Percentiles rank a stretch among this genome's conserved stretches.
phyloP scores from a whole-genome alignment of 768 basidiomycete genomes.

The Termitomyces sp. region DNA sequence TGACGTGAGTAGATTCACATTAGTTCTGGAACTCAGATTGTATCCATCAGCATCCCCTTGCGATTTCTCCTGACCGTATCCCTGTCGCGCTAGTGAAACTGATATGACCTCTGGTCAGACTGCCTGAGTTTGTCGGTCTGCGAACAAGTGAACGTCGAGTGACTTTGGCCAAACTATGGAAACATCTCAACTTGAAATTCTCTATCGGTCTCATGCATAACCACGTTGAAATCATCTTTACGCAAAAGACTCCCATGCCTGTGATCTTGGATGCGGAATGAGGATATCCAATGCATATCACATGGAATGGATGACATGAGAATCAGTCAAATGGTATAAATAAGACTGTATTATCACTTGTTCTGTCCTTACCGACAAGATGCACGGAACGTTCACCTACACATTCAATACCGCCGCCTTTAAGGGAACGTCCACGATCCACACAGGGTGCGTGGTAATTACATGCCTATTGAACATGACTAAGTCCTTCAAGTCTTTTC shows the following conservation, averaged over 20 bases:
- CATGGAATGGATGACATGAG: background rate
- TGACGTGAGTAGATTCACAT: no score
- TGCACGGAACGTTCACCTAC: slow-evolving; percentile 35
- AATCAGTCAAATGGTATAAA: background rate
- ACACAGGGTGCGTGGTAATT: slow-evolving; percentile 39
- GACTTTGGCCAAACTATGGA: background rate
- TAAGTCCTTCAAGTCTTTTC: background rate
- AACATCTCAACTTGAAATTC: background rate
- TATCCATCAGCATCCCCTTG: no score
- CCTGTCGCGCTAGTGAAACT: no score
- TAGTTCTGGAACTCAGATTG: no score
- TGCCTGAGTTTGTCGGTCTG: no score
- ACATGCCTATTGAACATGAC: background rate
- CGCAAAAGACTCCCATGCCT: background rate
- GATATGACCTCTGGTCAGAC: no score
- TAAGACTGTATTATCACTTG: background rate
- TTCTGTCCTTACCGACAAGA: slow-evolving; percentile 6
- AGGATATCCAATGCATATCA: no score
- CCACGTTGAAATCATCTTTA: background rate
- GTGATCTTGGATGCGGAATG: background rate
- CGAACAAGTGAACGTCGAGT: no score
- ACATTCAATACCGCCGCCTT: slow-evolving; percentile 46
- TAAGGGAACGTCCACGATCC: slow-evolving; percentile 51
- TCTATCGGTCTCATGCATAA: background rate
- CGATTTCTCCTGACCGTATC: no score